phyloP scores from a whole-genome alignment of 2,329 filamentous ascomycete genomes.

The Fusarium verrucosum region DNA sequence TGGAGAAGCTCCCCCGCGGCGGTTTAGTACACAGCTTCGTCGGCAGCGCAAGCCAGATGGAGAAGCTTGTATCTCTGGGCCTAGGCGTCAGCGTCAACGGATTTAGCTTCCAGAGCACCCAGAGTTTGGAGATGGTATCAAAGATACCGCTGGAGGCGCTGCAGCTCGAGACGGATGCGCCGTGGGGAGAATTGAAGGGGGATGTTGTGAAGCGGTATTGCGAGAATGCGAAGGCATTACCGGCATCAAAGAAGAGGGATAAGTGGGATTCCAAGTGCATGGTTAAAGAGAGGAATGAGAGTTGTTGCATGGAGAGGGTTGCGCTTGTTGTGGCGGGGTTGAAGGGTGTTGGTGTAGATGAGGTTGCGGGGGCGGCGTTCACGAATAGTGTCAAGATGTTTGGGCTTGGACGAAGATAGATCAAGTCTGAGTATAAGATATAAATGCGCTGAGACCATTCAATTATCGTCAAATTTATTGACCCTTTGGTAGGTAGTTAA shows the following conservation, averaged over 20 bases:
- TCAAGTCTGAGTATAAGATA: not conserved
- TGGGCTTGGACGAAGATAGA: slow-evolving; percentile 37
- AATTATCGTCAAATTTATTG: not conserved
- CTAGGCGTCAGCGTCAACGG: slow-evolving; percentile 55
- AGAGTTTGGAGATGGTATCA: slow-evolving; percentile 41
- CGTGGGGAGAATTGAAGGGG: slow-evolving; percentile 43
- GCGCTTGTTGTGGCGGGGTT: slow-evolving; percentile 59
- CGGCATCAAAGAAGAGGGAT: slow-evolving; percentile 58
- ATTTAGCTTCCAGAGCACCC: slow-evolving; percentile 51
- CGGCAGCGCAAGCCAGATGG: slow-evolving; percentile 38
- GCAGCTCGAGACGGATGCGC: slow-evolving; percentile 44
- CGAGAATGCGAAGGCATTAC: slow-evolving; percentile 49
- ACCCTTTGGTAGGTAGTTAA: not conserved
- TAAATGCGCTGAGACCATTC: not conserved
- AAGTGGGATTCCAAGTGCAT: slow-evolving; percentile 57
- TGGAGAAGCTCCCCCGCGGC: slow-evolving; percentile 37
- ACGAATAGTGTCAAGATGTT: slow-evolving; percentile 49
- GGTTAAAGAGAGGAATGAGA: slow-evolving; percentile 63
- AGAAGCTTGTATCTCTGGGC: slow-evolving; percentile 37
- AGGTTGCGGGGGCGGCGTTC: slow-evolving; percentile 54
- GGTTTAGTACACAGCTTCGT: slow-evolving; percentile 44
- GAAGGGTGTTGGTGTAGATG: slow-evolving; percentile 54
- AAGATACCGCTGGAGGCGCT: slow-evolving; percentile 37
- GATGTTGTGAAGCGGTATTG: slow-evolving; percentile 53
- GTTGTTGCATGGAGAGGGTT: slow-evolving; percentile 58